These are phyloP conservation scores for Protomyces inundatus DNA, from an alignment of 1,139 yeast genomes.

Conservation along the genomic window DNA sequence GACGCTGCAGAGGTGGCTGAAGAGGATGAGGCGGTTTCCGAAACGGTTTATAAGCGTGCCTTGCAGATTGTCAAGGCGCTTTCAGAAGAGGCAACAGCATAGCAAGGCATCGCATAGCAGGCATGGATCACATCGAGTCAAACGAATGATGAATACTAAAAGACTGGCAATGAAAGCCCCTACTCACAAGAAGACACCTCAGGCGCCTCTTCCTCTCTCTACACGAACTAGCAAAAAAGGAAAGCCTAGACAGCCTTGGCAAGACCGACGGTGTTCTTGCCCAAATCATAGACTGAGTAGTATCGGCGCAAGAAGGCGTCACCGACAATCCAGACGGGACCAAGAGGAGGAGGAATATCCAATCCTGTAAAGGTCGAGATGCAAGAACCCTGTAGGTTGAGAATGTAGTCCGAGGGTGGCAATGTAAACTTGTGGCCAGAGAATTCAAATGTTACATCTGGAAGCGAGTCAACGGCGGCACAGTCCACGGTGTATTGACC, in stretches of 20 bases:
- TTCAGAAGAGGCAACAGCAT: neutral
- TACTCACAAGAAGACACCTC: neutral
- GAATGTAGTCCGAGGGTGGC: slow-evolving; percentile 79
- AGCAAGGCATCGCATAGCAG: slow-evolving; percentile 4
- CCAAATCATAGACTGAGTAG: slow-evolving; percentile 88
- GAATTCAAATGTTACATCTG: slow-evolving; percentile 84
- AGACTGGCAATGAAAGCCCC: neutral
- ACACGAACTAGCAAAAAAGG: too few species aligned
- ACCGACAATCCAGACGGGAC: slow-evolving; percentile 92
- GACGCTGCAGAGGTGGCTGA: neutral
- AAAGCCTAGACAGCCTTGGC: slow-evolving; percentile 55
- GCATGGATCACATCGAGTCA: too few species aligned
- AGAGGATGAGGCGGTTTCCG: neutral
- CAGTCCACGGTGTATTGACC: slow-evolving; percentile 95
- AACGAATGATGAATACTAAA: neutral
- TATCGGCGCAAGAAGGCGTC: slow-evolving; percentile 94
- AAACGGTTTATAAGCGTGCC: neutral
- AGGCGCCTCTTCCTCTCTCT: neutral
- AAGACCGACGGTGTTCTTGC: slow-evolving; percentile 86
- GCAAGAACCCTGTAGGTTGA: slow-evolving; percentile 91
- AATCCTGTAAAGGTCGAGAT: slow-evolving; percentile 92
- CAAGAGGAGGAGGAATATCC: slow-evolving; percentile 96
- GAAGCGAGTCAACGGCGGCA: slow-evolving; percentile 70
- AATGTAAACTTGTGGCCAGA: slow-evolving; percentile 88
- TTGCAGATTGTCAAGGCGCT: neutral